Conservation (phyloP, 768 basidiomycete species). For the Xerocomellus dryophilus region DNA sequence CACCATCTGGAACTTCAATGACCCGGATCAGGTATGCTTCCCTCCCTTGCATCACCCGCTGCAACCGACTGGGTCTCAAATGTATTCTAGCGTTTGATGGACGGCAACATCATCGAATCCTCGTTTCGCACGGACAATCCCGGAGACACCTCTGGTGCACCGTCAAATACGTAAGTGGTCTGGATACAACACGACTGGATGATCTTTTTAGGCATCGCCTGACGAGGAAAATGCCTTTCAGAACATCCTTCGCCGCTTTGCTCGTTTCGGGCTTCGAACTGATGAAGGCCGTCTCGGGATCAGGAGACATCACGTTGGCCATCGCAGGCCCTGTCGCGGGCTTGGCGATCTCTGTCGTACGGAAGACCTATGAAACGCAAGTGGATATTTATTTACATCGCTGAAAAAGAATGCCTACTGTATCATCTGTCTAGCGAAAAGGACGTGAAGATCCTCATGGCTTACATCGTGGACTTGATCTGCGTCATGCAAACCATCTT, state of each 20-base stretch:
- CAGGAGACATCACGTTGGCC: neutral
- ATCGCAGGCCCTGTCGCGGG: neutral
- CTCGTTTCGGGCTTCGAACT: neutral
- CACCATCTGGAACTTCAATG: slow-evolving; percentile 12
- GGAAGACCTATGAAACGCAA: neutral
- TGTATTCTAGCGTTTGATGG: slow-evolving; percentile 7
- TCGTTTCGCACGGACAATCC: slow-evolving; percentile 8
- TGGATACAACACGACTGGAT: neutral
- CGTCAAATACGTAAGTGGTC: neutral
- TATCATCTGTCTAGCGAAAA: neutral
- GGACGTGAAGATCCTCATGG: slow-evolving; percentile 13
- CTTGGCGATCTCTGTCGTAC: neutral
- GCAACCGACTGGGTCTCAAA: neutral
- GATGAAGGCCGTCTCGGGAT: neutral
- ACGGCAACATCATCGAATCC: neutral
- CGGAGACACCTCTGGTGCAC: neutral
- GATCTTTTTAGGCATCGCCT: neutral
- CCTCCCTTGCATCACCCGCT: too few relatives aligned
- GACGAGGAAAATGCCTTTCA: neutral
- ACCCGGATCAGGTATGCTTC: slow-evolving; percentile 9
- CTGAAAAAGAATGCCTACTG: neutral
- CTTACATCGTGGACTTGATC: slow-evolving; percentile 12
- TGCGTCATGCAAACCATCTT: slow-evolving; percentile 16
- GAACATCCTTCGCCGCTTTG: neutral
- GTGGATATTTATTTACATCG: neutral